Base-by-base conservation (phyloP, 2,329 filamentous ascomycete species). In the Achaetomium macrosporum region DNA sequence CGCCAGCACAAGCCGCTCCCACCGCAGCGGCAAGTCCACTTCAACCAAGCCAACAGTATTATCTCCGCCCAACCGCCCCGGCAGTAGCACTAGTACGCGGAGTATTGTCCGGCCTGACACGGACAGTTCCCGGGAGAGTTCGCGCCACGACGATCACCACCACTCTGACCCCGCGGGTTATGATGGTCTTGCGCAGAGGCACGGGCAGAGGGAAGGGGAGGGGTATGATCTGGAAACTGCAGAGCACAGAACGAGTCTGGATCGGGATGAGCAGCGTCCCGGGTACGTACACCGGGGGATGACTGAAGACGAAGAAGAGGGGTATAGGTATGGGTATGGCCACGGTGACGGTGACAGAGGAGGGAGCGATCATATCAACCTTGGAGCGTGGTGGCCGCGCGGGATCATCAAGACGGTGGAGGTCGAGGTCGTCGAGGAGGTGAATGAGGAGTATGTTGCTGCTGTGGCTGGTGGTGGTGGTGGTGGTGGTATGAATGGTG, bases 361-460 rank as follows among this genome's bases (percentile, higher is more conserved):
- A 16, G 10, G n/a, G 36, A 41, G 45, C 6, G 57, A 61, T 11
- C 55, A 46, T 6, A 57, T 57, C n/a, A 54, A 56, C 35, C 37
- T 60, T 10, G 62, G 61, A 17, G 59, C 58, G 12, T 69, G 66
- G 68, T 69, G 66, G 68, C 65, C 68, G 0, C 56, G 63, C 17
- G 66, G 68, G 16, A 71, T 71, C 53, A 69, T 70, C 58, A 71
- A 71, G 61, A 69, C 68, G 2, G 68, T 71, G 20, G 68, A 66
- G 40, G 65, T 71, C 12, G 64, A 70, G 56, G 65, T 70, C 2
- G 57, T 65, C 5, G 63, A 69, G 53, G 68, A 70, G 58, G 60
- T 64, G 39, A 65, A 63, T 39, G 52, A 61, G 16, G 59, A 66
- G 20, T 29, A 64, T 13, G 54, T 60, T 10, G 54, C 55, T 29